Conservation (phyloP, 2,329 filamentous ascomycete genomes). For the Pseudogymnoascus sp. region DNA sequence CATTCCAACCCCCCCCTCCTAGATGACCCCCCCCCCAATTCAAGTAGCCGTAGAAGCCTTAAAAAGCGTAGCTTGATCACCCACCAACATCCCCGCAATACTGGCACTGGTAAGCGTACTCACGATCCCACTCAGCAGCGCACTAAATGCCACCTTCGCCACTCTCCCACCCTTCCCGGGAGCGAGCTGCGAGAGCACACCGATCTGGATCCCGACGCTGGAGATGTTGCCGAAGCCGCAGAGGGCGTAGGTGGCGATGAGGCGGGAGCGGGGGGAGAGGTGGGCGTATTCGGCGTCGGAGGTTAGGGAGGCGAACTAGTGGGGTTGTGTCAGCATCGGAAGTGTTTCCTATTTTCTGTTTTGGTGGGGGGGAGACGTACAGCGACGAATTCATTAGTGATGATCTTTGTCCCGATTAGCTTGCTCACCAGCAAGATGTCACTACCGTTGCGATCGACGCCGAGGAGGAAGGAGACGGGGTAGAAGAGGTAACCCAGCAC, state of each 20-base stretch:
- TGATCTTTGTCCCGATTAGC: constrained; percentile 77
- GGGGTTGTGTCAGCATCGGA: neutral
- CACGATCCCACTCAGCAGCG: constrained; percentile 68
- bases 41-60: neutral
- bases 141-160: constrained; percentile 64
- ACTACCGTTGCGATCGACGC: constrained; percentile 52
- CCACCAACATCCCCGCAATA: constrained; percentile 68
- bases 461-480: constrained; percentile 71
- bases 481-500: constrained; percentile 72
- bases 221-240: constrained; percentile 82
- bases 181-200: constrained; percentile 74
- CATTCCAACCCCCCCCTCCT: neutral
- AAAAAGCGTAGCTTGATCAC: constrained; percentile 32
- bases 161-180: constrained; percentile 68
- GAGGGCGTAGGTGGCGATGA: constrained; percentile 80
- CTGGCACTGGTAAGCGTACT: constrained; percentile 71
- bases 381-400: constrained; percentile 43
- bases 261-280: constrained; percentile 60
- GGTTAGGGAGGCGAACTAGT: constrained; percentile 37
- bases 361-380: constrained; percentile 12
- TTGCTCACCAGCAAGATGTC: constrained; percentile 63
- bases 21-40: neutral
- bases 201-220: constrained; percentile 82
- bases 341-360: neutral
- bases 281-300: constrained; percentile 40